These are phyloP conservation scores for Clarireedia homoeocarpa DNA, from an alignment of 2,329 filamentous ascomycete species.

Conservation along the genomic window DNA sequence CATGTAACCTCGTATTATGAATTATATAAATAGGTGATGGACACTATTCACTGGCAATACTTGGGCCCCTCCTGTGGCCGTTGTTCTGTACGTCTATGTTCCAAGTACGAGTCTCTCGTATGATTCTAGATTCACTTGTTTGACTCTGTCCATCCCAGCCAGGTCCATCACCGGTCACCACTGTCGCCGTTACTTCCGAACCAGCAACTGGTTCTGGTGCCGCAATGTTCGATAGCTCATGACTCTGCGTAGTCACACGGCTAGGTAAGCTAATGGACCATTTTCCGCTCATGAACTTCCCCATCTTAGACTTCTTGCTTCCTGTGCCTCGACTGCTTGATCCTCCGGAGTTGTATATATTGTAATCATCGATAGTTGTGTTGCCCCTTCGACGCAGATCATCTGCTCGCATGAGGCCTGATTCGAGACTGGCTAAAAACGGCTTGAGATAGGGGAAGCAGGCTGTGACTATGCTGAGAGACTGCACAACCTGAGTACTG, in stretches of 20 bases:
- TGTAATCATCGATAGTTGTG: not conserved
- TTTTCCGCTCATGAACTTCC: not conserved
- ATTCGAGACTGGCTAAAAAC: conserved; percentile 2
- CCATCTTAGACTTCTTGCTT: not conserved
- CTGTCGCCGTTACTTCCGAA: not conserved
- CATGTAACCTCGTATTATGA: too few species aligned
- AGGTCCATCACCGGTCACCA: not conserved
- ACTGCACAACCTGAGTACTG: not conserved
- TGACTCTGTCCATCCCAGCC: conserved; percentile 2
- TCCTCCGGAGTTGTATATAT: not conserved
- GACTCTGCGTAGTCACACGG: not conserved
- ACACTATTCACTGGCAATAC: not conserved
- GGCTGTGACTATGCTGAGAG: conserved; percentile 4
- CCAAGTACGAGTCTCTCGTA: not conserved
- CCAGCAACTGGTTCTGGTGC: not conserved
- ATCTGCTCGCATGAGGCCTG: conserved; percentile 1
- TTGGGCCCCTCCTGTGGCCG: not conserved
- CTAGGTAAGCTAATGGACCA: not conserved
- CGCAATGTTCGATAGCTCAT: not conserved
- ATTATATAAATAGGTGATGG: too few species aligned
- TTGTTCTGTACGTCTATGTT: not conserved
- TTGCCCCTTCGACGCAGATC: conserved; percentile 1
- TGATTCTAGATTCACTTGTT: conserved; percentile 5
- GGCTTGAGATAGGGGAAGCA: conserved; percentile 6
- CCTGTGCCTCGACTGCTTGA: not conserved